phyloP scores from a whole-genome alignment of 345 rosid genomes.

The Arabis alpina region DNA sequence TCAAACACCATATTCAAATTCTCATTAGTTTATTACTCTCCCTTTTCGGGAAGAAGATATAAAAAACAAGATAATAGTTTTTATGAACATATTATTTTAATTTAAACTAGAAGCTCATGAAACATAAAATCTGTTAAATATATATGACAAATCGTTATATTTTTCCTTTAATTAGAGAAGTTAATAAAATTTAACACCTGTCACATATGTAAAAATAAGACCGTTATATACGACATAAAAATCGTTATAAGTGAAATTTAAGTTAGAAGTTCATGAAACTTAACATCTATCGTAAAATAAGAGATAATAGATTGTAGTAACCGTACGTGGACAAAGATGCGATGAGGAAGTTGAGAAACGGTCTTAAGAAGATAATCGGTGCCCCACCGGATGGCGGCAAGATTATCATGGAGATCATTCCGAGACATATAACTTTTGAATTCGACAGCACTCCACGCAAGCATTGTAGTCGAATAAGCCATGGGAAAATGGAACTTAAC shows the following conservation, averaged over 20 bases:
- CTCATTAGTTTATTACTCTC: background rate
- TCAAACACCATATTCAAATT: background rate
- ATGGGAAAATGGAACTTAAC: slow-evolving; percentile 88
- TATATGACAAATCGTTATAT: too few species aligned
- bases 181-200: too few species aligned
- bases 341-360: slow-evolving; percentile 77
- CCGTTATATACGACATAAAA: too few species aligned
- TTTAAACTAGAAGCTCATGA: too few species aligned
- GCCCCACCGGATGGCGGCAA: slow-evolving; percentile 72
- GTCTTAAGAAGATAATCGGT: slow-evolving; percentile 86
- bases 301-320: background rate
- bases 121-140: too few species aligned
- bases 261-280: too few species aligned
- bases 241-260: too few species aligned
- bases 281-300: background rate
- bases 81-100: too few species aligned
- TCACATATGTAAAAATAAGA: too few species aligned
- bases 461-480: slow-evolving; percentile 87
- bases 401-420: slow-evolving; percentile 53
- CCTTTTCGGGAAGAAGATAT: too few species aligned
- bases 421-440: slow-evolving; percentile 73
- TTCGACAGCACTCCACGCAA: slow-evolving; percentile 87
- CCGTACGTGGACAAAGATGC: slow-evolving; percentile 87
- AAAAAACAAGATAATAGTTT: too few species aligned
- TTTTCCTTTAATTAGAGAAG: too few species aligned